Conservation (phyloP, 2,329 filamentous ascomycete genomes). For the Stagonosporopsis cucurbitacearum region DNA sequence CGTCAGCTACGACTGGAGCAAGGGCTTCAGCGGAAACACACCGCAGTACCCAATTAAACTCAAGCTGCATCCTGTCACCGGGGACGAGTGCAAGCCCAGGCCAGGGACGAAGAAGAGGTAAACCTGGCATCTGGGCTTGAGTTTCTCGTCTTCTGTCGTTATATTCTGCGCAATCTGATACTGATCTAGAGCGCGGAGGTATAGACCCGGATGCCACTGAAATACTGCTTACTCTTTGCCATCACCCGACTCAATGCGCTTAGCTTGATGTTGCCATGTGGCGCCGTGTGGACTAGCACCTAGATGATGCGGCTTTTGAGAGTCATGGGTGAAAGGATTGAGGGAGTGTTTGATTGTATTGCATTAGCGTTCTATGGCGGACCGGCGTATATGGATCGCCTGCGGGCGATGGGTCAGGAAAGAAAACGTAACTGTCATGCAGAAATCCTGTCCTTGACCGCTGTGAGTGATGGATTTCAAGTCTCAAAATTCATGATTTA, state of each 20-base stretch:
- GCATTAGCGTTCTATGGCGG: conserved; percentile 16
- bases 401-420: conserved; percentile 4
- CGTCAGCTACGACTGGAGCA: conserved; percentile 97
- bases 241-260: not conserved
- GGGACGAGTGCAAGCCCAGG: conserved; percentile 59
- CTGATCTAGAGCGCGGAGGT: not conserved
- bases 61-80: conserved; percentile 57
- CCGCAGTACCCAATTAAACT: conserved; percentile 60
- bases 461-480: not conserved
- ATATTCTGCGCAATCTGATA: not conserved
- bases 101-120: conserved; percentile 57
- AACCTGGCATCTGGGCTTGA: not conserved
- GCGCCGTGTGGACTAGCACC: not conserved
- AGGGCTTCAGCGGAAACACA: conserved; percentile 87
- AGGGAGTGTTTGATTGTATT: conserved; percentile 12
- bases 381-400: conserved; percentile 10
- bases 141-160: not conserved
- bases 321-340: not conserved
- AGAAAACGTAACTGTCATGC: not conserved
- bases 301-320: not conserved
- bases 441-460: not conserved
- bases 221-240: not conserved
- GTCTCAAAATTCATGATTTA: not conserved
- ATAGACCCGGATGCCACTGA: not conserved
- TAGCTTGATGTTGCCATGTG: not conserved